phyloP scores from a whole-genome alignment of 805 yeast genomes.

The Schizosaccharomyces octosporus region DNA sequence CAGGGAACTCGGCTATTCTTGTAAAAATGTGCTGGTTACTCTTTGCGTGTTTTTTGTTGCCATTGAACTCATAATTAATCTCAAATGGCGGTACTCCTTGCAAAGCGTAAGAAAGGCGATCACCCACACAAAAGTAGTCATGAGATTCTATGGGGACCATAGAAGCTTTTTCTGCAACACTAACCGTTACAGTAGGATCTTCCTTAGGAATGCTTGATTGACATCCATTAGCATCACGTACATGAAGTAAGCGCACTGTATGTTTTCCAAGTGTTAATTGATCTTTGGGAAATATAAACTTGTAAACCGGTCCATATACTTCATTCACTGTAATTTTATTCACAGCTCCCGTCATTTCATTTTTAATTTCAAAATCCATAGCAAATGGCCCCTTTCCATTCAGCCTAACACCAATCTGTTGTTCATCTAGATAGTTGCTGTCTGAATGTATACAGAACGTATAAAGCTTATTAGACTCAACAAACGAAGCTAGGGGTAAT shows the following conservation, averaged over 20 bases:
- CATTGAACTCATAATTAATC: slow-evolving; percentile 51
- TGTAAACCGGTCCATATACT: not conserved
- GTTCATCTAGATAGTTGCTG: not conserved
- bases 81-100: slow-evolving; percentile 63
- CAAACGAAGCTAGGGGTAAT: slow-evolving; percentile 36
- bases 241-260: slow-evolving; percentile 27
- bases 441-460: slow-evolving; percentile 23
- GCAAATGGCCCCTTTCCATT: slow-evolving; percentile 5
- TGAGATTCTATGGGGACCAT: slow-evolving; percentile 23
- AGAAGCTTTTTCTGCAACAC: slow-evolving; percentile 55
- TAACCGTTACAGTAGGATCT: slow-evolving; percentile 25
- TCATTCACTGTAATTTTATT: slow-evolving; percentile 17
- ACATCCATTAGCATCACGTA: slow-evolving; percentile 55
- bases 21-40: slow-evolving; percentile 25
- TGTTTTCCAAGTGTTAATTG: slow-evolving; percentile 47
- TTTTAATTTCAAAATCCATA: slow-evolving; percentile 27
- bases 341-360: slow-evolving; percentile 32
- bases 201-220: slow-evolving; percentile 13
- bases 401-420: not conserved
- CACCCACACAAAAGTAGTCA: slow-evolving; percentile 70
- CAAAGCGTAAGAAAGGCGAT: slow-evolving; percentile 49
- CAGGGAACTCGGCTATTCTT: slow-evolving; percentile 62
- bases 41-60: slow-evolving; percentile 29
- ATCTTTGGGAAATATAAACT: not conserved
- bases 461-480: slow-evolving; percentile 21